phyloP scores from a whole-genome alignment of 2,329 filamentous ascomycete species.

The Hypomyces perniciosus region DNA sequence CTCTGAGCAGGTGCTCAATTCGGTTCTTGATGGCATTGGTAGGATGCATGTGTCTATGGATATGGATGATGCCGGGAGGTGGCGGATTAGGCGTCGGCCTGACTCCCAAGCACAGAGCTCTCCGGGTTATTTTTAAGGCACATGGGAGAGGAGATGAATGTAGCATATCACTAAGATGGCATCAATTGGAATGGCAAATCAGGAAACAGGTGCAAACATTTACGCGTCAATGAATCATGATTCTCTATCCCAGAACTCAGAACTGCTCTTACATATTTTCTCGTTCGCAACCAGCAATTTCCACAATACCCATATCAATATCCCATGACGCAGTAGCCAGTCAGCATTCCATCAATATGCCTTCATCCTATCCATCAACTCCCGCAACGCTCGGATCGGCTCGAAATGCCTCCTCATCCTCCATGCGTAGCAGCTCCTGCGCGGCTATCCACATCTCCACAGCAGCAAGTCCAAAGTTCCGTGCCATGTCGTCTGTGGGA shows the following conservation, averaged over 20 bases:
- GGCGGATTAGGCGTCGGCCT: conserved; percentile 30
- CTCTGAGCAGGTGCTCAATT: conserved; percentile 24
- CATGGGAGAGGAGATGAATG: background rate
- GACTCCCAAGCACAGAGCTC: background rate
- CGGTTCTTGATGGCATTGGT: conserved; percentile 32
- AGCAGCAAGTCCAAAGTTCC: conserved; percentile 16
- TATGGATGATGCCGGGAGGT: conserved; percentile 34
- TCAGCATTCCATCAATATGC: background rate
- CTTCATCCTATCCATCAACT: background rate
- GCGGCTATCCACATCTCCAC: conserved; percentile 28
- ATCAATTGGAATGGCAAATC: no score
- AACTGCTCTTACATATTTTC: background rate
- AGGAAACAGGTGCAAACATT: no score
- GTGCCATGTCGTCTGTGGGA: background rate
- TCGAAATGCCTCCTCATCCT: conserved; percentile 12
- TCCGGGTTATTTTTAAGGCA: conserved; percentile 15
- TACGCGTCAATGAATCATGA: background rate
- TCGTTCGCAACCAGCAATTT: background rate
- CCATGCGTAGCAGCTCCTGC: conserved; percentile 24
- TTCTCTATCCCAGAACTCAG: background rate
- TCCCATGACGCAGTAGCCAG: no score
- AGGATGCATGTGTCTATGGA: conserved; percentile 30
- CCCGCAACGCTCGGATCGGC: background rate
- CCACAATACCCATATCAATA: background rate
- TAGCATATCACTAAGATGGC: background rate